Evolutionary conservation across 2,329 filamentous ascomycete species (phyloP).

Genomic region (Scleromitrula shiraiana): DNA sequence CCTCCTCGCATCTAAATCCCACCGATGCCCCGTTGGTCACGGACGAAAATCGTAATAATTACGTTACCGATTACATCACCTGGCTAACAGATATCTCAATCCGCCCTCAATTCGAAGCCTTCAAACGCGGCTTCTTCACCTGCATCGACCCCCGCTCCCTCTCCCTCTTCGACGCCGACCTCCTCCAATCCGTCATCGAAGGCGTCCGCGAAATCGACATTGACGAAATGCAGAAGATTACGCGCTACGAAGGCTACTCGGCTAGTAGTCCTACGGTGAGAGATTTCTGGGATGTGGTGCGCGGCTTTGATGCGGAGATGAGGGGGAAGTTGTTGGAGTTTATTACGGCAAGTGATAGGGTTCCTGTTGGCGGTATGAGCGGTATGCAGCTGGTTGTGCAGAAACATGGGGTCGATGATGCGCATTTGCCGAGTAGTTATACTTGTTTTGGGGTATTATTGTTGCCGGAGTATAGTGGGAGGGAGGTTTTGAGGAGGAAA

Average conservation of each 20-base stretch:
- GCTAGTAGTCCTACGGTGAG: constrained; percentile 59
- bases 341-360: constrained; percentile 84
- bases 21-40: constrained; percentile 62
- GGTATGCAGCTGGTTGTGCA: constrained; percentile 80
- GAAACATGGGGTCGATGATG: constrained; percentile 59
- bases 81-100: constrained; percentile 78
- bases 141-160: constrained; percentile 67
- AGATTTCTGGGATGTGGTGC: constrained; percentile 80
- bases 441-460: constrained; percentile 90
- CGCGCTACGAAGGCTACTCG: constrained; percentile 78
- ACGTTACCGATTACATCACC: constrained; percentile 74
- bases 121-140: constrained; percentile 69
- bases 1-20: constrained; percentile 32
- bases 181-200: constrained; percentile 73
- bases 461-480: constrained; percentile 71
- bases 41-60: constrained; percentile 67
- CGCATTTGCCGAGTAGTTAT: constrained; percentile 72
- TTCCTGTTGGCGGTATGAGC: constrained; percentile 78
- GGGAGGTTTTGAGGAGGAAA: constrained; percentile 63
- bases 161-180: constrained; percentile 55
- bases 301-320: constrained; percentile 57
- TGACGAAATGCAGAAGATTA: constrained; percentile 57
- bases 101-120: constrained; percentile 68
- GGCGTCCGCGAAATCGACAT: constrained; percentile 77
- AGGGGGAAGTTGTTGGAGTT: constrained; percentile 79